Evolutionary conservation across 2,329 filamentous ascomycete species (phyloP).

Genomic region (Cercospora sp.): DNA sequence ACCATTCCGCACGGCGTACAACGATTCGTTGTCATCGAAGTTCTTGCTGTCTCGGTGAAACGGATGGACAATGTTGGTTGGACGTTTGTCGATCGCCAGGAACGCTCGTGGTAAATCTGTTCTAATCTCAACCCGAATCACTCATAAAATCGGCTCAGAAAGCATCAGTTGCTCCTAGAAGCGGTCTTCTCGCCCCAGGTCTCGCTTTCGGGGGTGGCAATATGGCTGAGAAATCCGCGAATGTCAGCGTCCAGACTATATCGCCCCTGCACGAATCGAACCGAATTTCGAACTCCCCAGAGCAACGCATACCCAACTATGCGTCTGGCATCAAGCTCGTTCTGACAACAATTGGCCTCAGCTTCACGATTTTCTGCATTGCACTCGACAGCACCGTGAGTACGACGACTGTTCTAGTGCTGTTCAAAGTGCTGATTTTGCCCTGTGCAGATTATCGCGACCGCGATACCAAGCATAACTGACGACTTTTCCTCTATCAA

Average conservation of each 20-base stretch:
- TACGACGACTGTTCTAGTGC: not conserved
- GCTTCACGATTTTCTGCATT: conserved; percentile 20
- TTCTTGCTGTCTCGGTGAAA: not conserved
- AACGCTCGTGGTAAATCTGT: not conserved
- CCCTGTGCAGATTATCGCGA: conserved; percentile 42
- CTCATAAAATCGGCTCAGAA: not conserved
- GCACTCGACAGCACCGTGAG: conserved; percentile 14
- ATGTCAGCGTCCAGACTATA: not conserved
- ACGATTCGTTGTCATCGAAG: not conserved
- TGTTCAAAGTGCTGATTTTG: not conserved
- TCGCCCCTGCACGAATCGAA: not conserved
- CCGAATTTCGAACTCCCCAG: not conserved
- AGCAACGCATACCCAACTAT: not conserved
- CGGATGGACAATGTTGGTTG: not conserved
- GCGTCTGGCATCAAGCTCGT: conserved; percentile 32
- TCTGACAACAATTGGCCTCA: conserved; percentile 42
- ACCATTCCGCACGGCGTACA: not conserved
- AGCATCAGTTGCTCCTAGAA: not conserved
- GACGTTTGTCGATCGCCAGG: not conserved
- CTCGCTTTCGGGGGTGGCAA: not conserved
- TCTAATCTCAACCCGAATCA: not conserved
- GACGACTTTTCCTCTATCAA: conserved; percentile 44
- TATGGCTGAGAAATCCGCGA: not conserved
- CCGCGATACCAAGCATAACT: conserved; percentile 49
- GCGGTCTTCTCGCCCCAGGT: not conserved